Percentiles rank a stretch among this genome's conserved stretches.
These are phyloP conservation scores for Pseudomonodictys pantanalensis DNA, from an alignment of 495 filamentous ascomycete genomes.

Conservation along the genomic window DNA sequence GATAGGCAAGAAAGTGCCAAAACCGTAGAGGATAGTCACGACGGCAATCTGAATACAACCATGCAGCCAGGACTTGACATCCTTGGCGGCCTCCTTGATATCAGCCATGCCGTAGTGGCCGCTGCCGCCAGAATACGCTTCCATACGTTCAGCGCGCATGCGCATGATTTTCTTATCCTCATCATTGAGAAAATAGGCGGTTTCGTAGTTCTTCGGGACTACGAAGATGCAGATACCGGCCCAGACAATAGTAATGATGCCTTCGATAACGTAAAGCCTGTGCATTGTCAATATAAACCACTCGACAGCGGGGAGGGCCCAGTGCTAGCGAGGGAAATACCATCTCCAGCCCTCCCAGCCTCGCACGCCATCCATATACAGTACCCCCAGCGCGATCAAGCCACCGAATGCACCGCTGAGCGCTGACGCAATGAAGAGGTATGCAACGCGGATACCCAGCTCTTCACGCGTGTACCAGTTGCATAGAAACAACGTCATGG, in stretches of 20 bases:
- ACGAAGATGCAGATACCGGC: slow-evolving; percentile 38
- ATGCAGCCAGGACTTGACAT: slow-evolving; percentile 28
- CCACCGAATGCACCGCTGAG: slow-evolving; percentile 30
- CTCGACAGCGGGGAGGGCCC: neutral
- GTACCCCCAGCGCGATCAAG: slow-evolving; percentile 23
- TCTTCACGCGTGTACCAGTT: slow-evolving; percentile 33
- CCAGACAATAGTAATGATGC: slow-evolving; percentile 39
- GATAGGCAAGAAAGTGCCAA: slow-evolving; percentile 31
- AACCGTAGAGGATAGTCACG: slow-evolving; percentile 32
- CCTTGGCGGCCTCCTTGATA: slow-evolving; percentile 28
- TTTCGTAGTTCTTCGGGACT: slow-evolving; percentile 41
- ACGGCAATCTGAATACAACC: slow-evolving; percentile 28
- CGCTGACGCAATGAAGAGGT: slow-evolving; percentile 29
- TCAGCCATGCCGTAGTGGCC: slow-evolving; percentile 27
- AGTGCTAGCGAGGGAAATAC: slow-evolving; percentile 18
- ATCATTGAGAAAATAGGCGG: slow-evolving; percentile 37
- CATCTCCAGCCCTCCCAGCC: slow-evolving; percentile 33
- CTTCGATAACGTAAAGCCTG: slow-evolving; percentile 46
- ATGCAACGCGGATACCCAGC: slow-evolving; percentile 24
- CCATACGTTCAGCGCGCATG: slow-evolving; percentile 23
- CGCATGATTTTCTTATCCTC: slow-evolving; percentile 30
- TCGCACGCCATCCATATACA: slow-evolving; percentile 29
- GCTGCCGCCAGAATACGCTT: slow-evolving; percentile 27
- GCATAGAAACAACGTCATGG: slow-evolving; percentile 28
- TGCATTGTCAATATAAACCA: neutral